A percentile compares a stretch with the other conserved stretches of the same genome.
phyloP scores from a whole-genome alignment of 164 flowering plant genomes.

The Paratinospora sagittata region DNA sequence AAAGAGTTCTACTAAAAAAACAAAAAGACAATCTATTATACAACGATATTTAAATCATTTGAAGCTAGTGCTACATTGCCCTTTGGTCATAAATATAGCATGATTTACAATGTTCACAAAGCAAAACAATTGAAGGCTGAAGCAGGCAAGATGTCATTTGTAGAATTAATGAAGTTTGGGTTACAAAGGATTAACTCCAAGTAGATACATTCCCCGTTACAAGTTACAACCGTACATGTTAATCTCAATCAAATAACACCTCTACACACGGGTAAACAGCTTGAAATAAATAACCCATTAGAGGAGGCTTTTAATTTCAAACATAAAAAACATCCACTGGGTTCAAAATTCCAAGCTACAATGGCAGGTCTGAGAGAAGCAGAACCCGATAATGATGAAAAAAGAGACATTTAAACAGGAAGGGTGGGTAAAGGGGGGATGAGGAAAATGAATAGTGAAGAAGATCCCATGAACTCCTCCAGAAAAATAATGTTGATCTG shows the following conservation, averaged over 20 bases:
- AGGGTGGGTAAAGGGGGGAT: not conserved
- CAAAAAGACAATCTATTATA: too few relatives aligned
- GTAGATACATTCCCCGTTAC: not conserved
- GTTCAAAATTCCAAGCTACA: slow-evolving; percentile 13
- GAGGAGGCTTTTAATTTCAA: slow-evolving; percentile 12
- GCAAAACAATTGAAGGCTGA: slow-evolving; percentile 27
- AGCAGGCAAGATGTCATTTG: slow-evolving; percentile 7
- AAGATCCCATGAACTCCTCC: not conserved
- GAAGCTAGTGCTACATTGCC: too few relatives aligned
- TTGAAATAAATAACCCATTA: slow-evolving; percentile 19
- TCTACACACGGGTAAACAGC: slow-evolving; percentile 16
- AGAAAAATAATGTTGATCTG: slow-evolving; percentile 2
- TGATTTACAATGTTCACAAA: not conserved
- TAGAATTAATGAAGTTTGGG: slow-evolving; percentile 8
- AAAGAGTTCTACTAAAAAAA: too few relatives aligned
- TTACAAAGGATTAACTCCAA: slow-evolving; percentile 13
- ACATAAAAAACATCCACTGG: not conserved
- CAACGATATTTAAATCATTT: too few relatives aligned
- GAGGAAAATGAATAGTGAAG: slow-evolving; percentile 11
- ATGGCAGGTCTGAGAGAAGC: slow-evolving; percentile 21
- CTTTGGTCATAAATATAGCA: too few relatives aligned
- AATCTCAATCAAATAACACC: slow-evolving; percentile 5
- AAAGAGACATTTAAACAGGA: slow-evolving; percentile 4
- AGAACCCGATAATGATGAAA: slow-evolving; percentile 9
- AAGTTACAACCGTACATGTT: slow-evolving; percentile 15